Evolutionary conservation across 441 rosid species (phyloP).

Genomic region (Theobroma grandiflorum): DNA sequence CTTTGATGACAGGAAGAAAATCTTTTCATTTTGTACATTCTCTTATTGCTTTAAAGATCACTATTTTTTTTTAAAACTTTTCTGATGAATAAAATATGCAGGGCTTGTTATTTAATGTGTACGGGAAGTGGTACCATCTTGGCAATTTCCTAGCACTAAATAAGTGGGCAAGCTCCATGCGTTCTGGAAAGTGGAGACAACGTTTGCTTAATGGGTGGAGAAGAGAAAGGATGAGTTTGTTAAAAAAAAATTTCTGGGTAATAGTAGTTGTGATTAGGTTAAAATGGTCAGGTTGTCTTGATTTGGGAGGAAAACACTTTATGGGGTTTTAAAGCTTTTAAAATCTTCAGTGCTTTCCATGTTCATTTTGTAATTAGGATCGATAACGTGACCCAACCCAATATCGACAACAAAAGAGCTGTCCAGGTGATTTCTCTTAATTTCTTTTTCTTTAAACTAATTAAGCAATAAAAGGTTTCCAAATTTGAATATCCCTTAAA

Average conservation of each 20-base stretch:
- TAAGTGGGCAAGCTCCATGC: constrained; percentile 26
- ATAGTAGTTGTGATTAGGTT: background rate
- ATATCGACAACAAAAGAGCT: constrained; percentile 19
- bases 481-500: background rate
- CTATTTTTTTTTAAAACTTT: too few relatives aligned
- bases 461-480: background rate
- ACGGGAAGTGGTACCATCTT: constrained; percentile 37
- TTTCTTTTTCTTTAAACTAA: background rate
- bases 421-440: background rate
- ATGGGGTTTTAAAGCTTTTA: constrained; percentile 12
- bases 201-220: constrained; percentile 1
- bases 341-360: constrained; percentile 20
- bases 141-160: constrained; percentile 23
- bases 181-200: constrained; percentile 22
- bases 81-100: too few relatives aligned
- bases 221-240: background rate
- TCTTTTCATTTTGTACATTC: background rate
- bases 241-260: background rate
- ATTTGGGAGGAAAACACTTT: background rate
- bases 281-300: constrained; percentile 5
- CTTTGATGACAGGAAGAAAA: too few relatives aligned
- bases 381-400: background rate
- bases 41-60: too few relatives aligned
- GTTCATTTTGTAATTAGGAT: background rate
- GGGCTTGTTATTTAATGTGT: constrained; percentile 10